These are phyloP conservation scores for Nadsonia starkeyi-henricii DNA, from an alignment of 1,139 yeast species.

Conservation along the genomic window DNA sequence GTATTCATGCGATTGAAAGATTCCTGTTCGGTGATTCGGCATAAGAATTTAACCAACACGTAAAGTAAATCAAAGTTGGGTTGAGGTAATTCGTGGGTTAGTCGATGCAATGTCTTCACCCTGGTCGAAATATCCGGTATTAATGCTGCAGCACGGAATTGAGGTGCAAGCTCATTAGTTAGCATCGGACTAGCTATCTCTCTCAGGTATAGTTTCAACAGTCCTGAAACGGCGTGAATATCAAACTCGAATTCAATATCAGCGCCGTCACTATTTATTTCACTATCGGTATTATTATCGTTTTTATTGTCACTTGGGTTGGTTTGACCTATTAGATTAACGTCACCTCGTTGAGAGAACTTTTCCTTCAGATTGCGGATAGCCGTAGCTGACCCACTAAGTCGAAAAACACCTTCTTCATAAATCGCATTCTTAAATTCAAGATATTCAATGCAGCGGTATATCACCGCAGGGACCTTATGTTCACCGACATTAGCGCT, in stretches of 20 bases:
- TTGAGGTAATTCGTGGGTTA: slow-evolving; percentile 28
- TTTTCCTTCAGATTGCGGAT: slow-evolving; percentile 59
- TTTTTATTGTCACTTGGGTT: slow-evolving; percentile 7
- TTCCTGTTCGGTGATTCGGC: slow-evolving; percentile 48
- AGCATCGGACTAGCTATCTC: slow-evolving; percentile 56
- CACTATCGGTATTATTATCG: no score
- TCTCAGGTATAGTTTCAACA: slow-evolving; percentile 59
- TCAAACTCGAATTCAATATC: slow-evolving; percentile 31
- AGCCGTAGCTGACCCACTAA: slow-evolving; percentile 78
- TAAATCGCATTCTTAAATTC: slow-evolving; percentile 54
- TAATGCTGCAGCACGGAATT: slow-evolving; percentile 26
- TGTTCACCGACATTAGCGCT: slow-evolving; percentile 22
- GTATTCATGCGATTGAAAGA: slow-evolving; percentile 71
- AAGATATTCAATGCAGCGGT: slow-evolving; percentile 60
- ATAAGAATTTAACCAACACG: slow-evolving; percentile 53
- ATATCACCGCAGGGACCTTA: slow-evolving; percentile 62
- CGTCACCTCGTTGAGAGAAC: slow-evolving; percentile 46
- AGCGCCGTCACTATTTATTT: neutral
- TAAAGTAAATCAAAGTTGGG: slow-evolving; percentile 49
- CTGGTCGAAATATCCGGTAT: slow-evolving; percentile 21
- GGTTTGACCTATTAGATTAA: slow-evolving; percentile 39
- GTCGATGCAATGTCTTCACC: slow-evolving; percentile 21
- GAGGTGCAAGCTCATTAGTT: slow-evolving; percentile 34
- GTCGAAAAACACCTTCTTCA: slow-evolving; percentile 83
- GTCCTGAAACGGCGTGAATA: slow-evolving; percentile 67